These are phyloP conservation scores for Kwoniella dendrophila DNA, from an alignment of 768 basidiomycete genomes.

Conservation along the genomic window DNA sequence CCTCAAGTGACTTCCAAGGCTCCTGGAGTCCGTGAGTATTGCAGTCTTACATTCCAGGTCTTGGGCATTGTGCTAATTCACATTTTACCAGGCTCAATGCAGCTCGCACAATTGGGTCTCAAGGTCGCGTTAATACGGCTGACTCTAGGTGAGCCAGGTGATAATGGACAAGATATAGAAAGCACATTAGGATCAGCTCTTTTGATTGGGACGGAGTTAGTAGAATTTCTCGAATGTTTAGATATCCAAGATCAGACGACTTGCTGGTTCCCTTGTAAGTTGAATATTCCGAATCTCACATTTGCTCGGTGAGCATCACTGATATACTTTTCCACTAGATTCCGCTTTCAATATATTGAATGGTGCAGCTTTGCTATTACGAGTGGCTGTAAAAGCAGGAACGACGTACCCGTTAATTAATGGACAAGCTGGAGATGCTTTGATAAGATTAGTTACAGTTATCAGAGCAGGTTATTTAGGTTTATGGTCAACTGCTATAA, in stretches of 20 bases:
- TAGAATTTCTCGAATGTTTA: conserved; percentile 20
- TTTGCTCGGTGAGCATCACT: not conserved
- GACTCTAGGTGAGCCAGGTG: conserved; percentile 5
- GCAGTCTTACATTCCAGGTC: not conserved
- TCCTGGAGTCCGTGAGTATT: conserved; percentile 16
- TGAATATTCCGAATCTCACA: not conserved
- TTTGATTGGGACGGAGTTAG: conserved; percentile 8
- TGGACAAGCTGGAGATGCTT: not conserved
- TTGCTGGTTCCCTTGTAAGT: conserved; percentile 33
- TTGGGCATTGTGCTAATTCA: not conserved
- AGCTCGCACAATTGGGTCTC: not conserved
- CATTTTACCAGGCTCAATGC: conserved; percentile 18
- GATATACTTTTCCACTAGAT: not conserved
- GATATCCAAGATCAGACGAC: conserved; percentile 7
- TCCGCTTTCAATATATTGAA: conserved; percentile 24
- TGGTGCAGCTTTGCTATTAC: conserved; percentile 16
- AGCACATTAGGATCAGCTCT: not conserved
- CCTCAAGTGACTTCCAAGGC: conserved; percentile 1
- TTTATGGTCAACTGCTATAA: conserved; percentile 8
- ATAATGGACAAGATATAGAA: not conserved
- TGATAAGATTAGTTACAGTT: conserved; percentile 1
- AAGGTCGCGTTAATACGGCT: conserved; percentile 4
- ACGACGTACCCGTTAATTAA: not conserved
- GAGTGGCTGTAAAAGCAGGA: conserved; percentile 18
- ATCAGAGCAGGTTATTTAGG: conserved; percentile 5